Evolutionary conservation across 2,329 filamentous ascomycete genomes (phyloP).

Genomic region (Talaromyces sp.): DNA sequence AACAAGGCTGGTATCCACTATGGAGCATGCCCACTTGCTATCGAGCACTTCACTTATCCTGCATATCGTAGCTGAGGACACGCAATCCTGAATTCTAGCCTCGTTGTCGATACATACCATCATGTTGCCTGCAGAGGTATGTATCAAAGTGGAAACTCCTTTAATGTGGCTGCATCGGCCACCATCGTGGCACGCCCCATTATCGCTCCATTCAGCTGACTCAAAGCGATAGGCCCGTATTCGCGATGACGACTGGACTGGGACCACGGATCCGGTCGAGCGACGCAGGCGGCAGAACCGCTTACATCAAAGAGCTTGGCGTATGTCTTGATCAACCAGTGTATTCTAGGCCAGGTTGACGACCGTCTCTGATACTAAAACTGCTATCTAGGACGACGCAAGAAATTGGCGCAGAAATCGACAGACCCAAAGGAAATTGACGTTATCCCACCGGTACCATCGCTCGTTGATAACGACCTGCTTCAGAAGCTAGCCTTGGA

Average conservation of each 20-base stretch:
- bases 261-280: constrained; percentile 16
- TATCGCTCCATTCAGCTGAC: background rate
- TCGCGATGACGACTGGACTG: constrained; percentile 17
- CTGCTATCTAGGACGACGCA: background rate
- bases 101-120: background rate
- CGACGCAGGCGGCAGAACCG: constrained; percentile 20
- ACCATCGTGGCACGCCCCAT: background rate
- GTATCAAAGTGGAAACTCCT: background rate
- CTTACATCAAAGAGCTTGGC: constrained; percentile 20
- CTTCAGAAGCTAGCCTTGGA: background rate
- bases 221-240: background rate
- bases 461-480: background rate
- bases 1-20: background rate
- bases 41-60: background rate
- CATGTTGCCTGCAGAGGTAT: constrained; percentile 1
- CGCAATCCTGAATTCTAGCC: background rate
- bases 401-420: background rate
- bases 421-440: background rate
- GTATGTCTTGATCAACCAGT: constrained; percentile 11
- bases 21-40: background rate
- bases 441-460: background rate
- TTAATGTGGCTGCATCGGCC: background rate
- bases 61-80: background rate
- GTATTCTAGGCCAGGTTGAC: background rate
- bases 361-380: background rate